These are phyloP conservation scores for Ophiostoma sp. DNA, from an alignment of 2,329 filamentous ascomycete genomes.

Conservation along the genomic window DNA sequence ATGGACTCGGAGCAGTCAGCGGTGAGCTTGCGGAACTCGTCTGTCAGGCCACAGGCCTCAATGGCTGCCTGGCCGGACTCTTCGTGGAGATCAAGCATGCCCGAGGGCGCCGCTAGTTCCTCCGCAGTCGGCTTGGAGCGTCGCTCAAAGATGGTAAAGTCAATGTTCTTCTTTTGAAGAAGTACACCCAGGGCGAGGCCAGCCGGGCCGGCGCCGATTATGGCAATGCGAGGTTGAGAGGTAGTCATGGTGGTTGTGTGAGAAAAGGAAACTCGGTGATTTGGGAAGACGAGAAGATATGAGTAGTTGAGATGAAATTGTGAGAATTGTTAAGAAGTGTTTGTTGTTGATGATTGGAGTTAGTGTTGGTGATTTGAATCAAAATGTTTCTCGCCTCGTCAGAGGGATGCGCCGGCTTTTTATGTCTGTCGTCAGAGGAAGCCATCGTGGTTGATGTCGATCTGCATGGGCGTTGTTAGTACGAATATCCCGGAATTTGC, in stretches of 20 bases:
- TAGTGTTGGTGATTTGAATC: not conserved
- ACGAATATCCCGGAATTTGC: not conserved
- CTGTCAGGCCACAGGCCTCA: not conserved
- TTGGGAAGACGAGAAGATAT: not conserved
- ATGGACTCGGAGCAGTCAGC: not conserved
- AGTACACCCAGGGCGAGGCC: slow-evolving; percentile 51
- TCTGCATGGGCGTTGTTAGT: not conserved
- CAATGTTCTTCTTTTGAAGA: slow-evolving; percentile 43
- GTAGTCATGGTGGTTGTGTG: not conserved
- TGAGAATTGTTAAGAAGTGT: not conserved
- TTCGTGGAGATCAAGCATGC: slow-evolving; percentile 53
- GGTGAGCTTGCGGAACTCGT: not conserved
- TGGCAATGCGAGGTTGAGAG: slow-evolving; percentile 40
- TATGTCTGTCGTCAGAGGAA: not conserved
- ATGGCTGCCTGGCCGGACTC: slow-evolving; percentile 48
- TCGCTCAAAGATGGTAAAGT: slow-evolving; percentile 41
- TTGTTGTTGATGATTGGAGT: not conserved
- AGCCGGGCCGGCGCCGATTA: slow-evolving; percentile 48
- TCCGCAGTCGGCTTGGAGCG: slow-evolving; percentile 35
- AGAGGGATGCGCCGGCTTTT: not conserved
- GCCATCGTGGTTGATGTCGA: not conserved
- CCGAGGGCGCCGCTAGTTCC: slow-evolving; percentile 37
- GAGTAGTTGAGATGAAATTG: not conserved
- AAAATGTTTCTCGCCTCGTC: not conserved
- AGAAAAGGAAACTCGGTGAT: not conserved